phyloP scores from a whole-genome alignment of 352 stramenopile genomes.

The Saprolegnia diclina region DNA sequence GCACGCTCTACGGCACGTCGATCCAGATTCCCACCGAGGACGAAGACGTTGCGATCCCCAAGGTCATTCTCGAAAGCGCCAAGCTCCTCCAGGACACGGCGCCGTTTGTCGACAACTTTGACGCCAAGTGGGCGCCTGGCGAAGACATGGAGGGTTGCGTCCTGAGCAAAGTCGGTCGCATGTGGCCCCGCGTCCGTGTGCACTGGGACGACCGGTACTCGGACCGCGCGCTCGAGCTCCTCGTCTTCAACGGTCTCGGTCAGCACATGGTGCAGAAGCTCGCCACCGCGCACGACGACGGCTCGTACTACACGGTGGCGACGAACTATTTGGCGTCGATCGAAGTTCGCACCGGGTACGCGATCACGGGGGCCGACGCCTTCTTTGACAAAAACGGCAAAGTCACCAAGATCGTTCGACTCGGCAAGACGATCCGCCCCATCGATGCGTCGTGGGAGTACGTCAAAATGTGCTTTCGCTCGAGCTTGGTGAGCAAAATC shows the following conservation, averaged over 20 bases:
- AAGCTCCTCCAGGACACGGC: slow-evolving; percentile 1
- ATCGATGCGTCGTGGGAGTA: slow-evolving; percentile 17
- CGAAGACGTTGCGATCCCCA: slow-evolving; percentile 17
- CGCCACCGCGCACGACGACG: neutral
- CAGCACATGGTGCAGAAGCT: slow-evolving; percentile 25
- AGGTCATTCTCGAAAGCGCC: neutral
- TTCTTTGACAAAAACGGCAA: slow-evolving; percentile 19
- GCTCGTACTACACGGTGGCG: slow-evolving; percentile 19
- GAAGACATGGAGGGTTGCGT: slow-evolving; percentile 26
- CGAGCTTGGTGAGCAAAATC: slow-evolving; percentile 18
- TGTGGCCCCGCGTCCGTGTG: slow-evolving; percentile 23
- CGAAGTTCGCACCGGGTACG: slow-evolving; percentile 17
- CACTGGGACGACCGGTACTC: slow-evolving; percentile 27
- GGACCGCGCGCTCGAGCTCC: slow-evolving; percentile 13
- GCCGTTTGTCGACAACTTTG: slow-evolving; percentile 21
- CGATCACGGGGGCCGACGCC: slow-evolving; percentile 19
- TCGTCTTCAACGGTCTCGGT: slow-evolving; percentile 21
- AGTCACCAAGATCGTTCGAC: slow-evolving; percentile 19
- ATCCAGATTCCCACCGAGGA: slow-evolving; percentile 19
- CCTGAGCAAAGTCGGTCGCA: slow-evolving; percentile 12
- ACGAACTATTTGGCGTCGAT: slow-evolving; percentile 12
- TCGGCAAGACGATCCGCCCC: neutral
- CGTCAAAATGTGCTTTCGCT: slow-evolving; percentile 24
- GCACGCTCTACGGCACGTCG: neutral
- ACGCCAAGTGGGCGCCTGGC: slow-evolving; percentile 8